phyloP scores from a whole-genome alignment of 306 rosid species.

The Inga oerstediana region DNA sequence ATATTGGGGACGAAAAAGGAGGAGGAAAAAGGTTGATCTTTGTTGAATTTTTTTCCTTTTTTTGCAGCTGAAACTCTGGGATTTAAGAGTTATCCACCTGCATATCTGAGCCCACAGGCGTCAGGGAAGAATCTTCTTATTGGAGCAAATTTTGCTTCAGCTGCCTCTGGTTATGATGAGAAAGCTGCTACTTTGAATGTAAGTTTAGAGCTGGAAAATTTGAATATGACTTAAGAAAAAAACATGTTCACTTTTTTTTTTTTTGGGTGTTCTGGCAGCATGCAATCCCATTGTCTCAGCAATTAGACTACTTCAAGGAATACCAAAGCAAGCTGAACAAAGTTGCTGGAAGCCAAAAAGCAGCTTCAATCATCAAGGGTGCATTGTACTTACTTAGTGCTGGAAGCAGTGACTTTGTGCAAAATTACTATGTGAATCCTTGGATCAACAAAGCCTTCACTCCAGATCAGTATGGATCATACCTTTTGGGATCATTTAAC shows the following conservation, averaged over 20 bases:
- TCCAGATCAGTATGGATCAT: conserved; percentile 62
- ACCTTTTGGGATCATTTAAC: conserved; percentile 57
- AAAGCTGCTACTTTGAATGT: conserved; percentile 73
- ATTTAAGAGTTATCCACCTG: conserved; percentile 67
- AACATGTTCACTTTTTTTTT: background rate
- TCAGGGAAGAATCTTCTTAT: conserved; percentile 88
- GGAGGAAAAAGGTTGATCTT: conserved; percentile 22
- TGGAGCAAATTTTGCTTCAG: conserved; percentile 97
- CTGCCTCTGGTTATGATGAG: conserved; percentile 96
- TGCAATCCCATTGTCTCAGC: conserved; percentile 85
- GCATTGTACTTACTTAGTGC: conserved; percentile 77
- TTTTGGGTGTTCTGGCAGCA: conserved; percentile 55
- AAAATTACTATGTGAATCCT: conserved; percentile 91
- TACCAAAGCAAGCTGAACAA: conserved; percentile 74
- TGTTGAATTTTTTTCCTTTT: conserved; percentile 21
- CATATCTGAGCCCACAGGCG: conserved; percentile 95
- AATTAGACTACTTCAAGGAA: conserved; percentile 71
- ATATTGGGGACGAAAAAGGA: background rate
- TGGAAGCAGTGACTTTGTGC: conserved; percentile 84
- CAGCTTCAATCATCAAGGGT: conserved; percentile 71
- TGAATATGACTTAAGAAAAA: background rate
- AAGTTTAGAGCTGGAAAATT: conserved; percentile 29
- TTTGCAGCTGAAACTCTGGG: conserved; percentile 81
- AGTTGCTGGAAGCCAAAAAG: conserved; percentile 77
- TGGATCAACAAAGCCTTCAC: conserved; percentile 62